Evolutionary conservation across 2,329 filamentous ascomycete genomes (phyloP).

Genomic region (Cladosporium oxysporum): DNA sequence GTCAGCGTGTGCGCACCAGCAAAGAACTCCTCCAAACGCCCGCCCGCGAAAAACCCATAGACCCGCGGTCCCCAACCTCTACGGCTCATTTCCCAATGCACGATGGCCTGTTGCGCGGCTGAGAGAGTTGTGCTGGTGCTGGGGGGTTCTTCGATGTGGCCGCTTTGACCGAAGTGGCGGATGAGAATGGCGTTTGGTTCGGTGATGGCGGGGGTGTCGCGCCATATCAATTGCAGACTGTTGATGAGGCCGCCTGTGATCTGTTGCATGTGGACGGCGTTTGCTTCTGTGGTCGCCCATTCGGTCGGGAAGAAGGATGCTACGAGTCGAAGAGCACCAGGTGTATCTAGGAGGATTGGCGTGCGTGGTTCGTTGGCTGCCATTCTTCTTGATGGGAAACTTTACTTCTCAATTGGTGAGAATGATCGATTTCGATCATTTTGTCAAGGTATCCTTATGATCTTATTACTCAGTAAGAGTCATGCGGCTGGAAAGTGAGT

Average conservation of each 20-base stretch:
- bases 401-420: neutral
- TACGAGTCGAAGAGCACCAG: slow-evolving; percentile 10
- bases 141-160: slow-evolving; percentile 16
- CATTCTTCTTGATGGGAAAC: neutral
- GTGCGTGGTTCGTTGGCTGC: neutral
- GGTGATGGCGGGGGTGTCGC: neutral
- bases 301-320: slow-evolving; percentile 17
- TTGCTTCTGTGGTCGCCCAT: slow-evolving; percentile 13
- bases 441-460: neutral
- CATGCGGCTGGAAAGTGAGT: neutral
- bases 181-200: slow-evolving; percentile 19
- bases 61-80: slow-evolving; percentile 20
- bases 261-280: neutral
- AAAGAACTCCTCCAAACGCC: slow-evolving; percentile 19
- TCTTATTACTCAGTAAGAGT: neutral
- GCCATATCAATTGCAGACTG: slow-evolving; percentile 16
- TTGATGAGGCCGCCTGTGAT: slow-evolving; percentile 21
- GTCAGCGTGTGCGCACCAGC: slow-evolving; percentile 19
- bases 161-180: slow-evolving; percentile 20
- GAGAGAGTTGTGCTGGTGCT: slow-evolving; percentile 16
- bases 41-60: slow-evolving; percentile 15
- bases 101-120: slow-evolving; percentile 18
- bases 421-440: neutral
- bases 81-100: slow-evolving; percentile 19
- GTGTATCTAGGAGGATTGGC: neutral